A percentile compares a stretch with the other conserved stretches of the same genome.
Conservation (phyloP, 2,329 filamentous ascomycete genomes). For the Fusarium beomiforme region DNA sequence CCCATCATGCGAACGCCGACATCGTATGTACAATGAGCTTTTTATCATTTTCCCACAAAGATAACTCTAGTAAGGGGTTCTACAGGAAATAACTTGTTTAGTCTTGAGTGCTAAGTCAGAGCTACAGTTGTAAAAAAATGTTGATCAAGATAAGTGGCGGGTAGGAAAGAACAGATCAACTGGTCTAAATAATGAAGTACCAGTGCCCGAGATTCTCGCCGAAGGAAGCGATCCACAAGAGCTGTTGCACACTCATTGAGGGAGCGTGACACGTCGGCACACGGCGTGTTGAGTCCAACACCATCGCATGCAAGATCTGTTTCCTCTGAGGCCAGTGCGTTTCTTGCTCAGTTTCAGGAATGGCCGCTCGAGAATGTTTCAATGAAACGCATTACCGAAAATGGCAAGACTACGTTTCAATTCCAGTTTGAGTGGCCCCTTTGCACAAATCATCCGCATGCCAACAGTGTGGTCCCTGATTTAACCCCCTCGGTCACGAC, state of each 20-base stretch:
- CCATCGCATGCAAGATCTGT: neutral
- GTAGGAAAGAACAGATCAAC: too few species aligned
- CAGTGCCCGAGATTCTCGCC: neutral
- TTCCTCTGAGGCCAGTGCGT: neutral
- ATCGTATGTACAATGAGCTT: too few species aligned
- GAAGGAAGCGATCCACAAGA: neutral
- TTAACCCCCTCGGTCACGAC: fast-evolving
- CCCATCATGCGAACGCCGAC: too few species aligned
- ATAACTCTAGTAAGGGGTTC: too few species aligned
- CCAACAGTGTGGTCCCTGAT: neutral
- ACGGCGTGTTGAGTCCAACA: neutral
- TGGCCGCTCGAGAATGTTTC: neutral
- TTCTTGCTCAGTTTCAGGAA: neutral
- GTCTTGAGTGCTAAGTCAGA: too few species aligned
- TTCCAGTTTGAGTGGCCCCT: neutral
- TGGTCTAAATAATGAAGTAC: too few species aligned
- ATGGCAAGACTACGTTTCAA: neutral
- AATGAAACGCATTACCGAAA: neutral
- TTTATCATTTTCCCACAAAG: too few species aligned
- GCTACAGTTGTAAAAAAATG: too few species aligned
- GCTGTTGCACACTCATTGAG: neutral
- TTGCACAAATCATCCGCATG: neutral
- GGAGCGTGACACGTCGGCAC: neutral
- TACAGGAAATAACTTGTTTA: too few species aligned
- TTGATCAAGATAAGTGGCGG: too few species aligned